These are phyloP conservation scores for Diutina pseudorugosa DNA, from an alignment of 1,139 yeast genomes.

Conservation along the genomic window DNA sequence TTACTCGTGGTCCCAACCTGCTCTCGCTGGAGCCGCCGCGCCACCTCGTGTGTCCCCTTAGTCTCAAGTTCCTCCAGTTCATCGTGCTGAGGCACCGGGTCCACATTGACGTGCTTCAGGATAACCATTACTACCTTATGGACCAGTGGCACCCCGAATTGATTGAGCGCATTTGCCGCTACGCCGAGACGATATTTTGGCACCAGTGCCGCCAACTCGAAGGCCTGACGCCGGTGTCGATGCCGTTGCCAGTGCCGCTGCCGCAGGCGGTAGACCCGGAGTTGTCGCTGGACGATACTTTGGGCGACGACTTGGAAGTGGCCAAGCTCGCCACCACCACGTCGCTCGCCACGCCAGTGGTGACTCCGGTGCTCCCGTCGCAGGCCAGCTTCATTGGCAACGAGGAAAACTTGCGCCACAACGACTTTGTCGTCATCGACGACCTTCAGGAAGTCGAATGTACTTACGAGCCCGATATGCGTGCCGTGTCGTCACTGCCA, in stretches of 20 bases:
- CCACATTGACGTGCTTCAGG: not conserved
- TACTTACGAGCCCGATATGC: not conserved
- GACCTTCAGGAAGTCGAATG: constrained; percentile 3
- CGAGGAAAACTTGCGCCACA: not conserved
- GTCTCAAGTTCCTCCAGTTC: not conserved
- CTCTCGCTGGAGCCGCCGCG: not conserved
- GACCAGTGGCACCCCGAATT: constrained; percentile 1
- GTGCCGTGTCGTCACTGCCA: not conserved
- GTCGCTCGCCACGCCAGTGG: not conserved
- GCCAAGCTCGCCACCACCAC: not conserved
- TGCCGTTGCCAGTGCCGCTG: not conserved
- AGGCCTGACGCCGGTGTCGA: not conserved
- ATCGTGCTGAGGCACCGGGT: not conserved
- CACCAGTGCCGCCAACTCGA: not conserved
- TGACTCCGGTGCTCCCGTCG: not conserved
- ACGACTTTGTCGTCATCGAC: not conserved
- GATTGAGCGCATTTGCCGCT: not conserved
- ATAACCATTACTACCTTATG: constrained; percentile 1
- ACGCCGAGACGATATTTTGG: not conserved
- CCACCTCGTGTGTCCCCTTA: not conserved
- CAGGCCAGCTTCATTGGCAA: not conserved
- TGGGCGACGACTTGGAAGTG: not conserved
- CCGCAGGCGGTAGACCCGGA: constrained; percentile 1
- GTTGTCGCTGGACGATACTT: not conserved
- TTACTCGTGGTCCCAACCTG: not conserved